phyloP scores from a whole-genome alignment of 441 rosid species.

The Manihot esculenta region DNA sequence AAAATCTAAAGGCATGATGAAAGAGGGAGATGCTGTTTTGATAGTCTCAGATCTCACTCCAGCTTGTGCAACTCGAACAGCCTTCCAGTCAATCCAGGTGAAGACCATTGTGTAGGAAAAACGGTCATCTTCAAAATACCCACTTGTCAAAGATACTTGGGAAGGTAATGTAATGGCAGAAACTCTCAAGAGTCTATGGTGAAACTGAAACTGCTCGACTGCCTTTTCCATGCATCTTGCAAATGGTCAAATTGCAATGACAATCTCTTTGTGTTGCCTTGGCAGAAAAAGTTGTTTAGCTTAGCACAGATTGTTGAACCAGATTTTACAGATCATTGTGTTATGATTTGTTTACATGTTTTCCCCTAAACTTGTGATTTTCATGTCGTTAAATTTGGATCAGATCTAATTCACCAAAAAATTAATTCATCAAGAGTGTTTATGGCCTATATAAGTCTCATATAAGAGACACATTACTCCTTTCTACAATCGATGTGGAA shows the following conservation, averaged over 20 bases:
- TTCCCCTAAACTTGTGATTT: too few species aligned
- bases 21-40: slow-evolving; percentile 75
- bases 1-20: slow-evolving; percentile 83
- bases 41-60: slow-evolving; percentile 83
- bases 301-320: not conserved
- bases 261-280: not conserved
- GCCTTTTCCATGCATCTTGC: not conserved
- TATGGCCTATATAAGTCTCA: too few species aligned
- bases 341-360: too few species aligned
- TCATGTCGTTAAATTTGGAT: too few species aligned
- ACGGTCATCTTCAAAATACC: not conserved
- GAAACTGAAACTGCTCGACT: not conserved
- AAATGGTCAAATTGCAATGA: not conserved
- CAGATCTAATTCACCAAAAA: too few species aligned
- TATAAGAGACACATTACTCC: too few species aligned
- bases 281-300: not conserved
- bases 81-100: slow-evolving; percentile 62
- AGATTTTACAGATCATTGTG: not conserved
- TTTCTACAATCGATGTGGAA: too few species aligned
- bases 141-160: not conserved
- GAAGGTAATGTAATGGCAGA: slow-evolving; percentile 3
- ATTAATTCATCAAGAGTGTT: too few species aligned
- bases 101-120: slow-evolving; percentile 36
- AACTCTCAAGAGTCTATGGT: not conserved
- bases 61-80: slow-evolving; percentile 32